These are phyloP conservation scores for Ogataea corticis DNA, from an alignment of 805 yeast genomes.

Conservation along the genomic window DNA sequence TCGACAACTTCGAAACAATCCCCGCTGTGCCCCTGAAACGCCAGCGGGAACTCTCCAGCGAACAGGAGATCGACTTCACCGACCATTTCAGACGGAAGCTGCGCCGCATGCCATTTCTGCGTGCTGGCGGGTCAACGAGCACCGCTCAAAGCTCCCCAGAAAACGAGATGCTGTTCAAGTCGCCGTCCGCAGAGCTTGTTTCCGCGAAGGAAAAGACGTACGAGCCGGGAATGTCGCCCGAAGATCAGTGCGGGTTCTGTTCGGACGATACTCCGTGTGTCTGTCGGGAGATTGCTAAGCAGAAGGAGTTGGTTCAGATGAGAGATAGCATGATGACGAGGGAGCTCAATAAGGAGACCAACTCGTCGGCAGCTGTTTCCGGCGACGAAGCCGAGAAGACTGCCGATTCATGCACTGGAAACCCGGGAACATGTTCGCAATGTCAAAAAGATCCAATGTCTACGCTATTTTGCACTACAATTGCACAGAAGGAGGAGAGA, in stretches of 20 bases:
- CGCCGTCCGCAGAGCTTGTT: constrained; percentile 22
- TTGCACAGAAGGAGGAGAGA: constrained; percentile 45
- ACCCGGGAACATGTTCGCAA: constrained; percentile 84
- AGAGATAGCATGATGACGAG: constrained; percentile 24
- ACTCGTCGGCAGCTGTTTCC: constrained; percentile 6
- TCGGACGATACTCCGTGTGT: constrained; percentile 90
- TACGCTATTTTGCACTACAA: constrained; percentile 83
- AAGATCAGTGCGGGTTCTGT: constrained; percentile 90
- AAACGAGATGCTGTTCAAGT: constrained; percentile 28
- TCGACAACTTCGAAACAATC: constrained; percentile 50
- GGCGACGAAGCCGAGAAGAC: constrained; percentile 12
- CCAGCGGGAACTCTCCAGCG: constrained; percentile 24
- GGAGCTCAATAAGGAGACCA: constrained; percentile 16
- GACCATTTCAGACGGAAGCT: constrained; percentile 33
- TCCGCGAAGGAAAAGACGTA: constrained; percentile 20
- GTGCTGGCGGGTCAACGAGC: constrained; percentile 27
- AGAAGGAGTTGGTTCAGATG: constrained; percentile 33
- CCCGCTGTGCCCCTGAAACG: constrained; percentile 64
- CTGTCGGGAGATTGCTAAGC: constrained; percentile 75
- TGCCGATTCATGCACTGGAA: constrained; percentile 59
- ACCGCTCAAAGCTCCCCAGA: constrained; percentile 14
- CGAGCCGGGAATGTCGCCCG: constrained; percentile 39
- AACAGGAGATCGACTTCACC: constrained; percentile 59
- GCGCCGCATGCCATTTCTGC: no score
- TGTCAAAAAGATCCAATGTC: constrained; percentile 88